Percentiles rank a stretch among this genome's conserved stretches.
Evolutionary conservation across 805 yeast genomes (phyloP).

Genomic region (Wickerhamomyces rabaulensis): DNA sequence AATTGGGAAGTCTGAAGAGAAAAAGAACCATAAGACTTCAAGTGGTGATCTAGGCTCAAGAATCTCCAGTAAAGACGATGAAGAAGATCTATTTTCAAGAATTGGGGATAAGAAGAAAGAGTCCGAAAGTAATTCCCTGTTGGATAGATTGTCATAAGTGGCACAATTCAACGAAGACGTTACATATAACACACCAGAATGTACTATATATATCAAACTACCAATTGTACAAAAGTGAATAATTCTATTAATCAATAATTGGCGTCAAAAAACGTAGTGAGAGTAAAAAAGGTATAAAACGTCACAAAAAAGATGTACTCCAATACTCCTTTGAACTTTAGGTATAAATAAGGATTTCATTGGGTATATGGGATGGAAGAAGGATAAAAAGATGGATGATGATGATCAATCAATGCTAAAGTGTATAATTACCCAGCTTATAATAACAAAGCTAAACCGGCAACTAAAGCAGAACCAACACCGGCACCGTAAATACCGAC

Average conservation of each 20-base stretch:
- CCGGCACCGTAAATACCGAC: conserved; percentile 27
- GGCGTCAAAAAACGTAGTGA: not conserved
- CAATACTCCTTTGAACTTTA: not conserved
- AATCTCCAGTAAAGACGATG: not conserved
- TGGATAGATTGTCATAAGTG: too few relatives aligned
- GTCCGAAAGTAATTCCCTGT: not conserved
- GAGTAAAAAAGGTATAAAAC: not conserved
- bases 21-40: not conserved
- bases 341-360: not conserved
- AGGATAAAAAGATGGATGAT: not conserved
- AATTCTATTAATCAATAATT: not conserved
- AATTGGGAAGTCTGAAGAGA: not conserved
- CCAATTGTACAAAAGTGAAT: too few relatives aligned
- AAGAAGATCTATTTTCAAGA: conserved; percentile 2
- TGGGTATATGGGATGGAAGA: not conserved
- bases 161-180: too few relatives aligned
- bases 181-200: too few relatives aligned
- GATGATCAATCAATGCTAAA: not conserved
- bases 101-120: not conserved
- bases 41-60: not conserved
- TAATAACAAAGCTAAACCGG: conserved; percentile 44
- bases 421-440: conserved; percentile 17
- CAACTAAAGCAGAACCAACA: conserved; percentile 42
- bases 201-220: not conserved
- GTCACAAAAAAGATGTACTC: not conserved